Evolutionary conservation across 495 filamentous ascomycete genomes (phyloP).

Genomic region (Lasiosphaeria miniovina): DNA sequence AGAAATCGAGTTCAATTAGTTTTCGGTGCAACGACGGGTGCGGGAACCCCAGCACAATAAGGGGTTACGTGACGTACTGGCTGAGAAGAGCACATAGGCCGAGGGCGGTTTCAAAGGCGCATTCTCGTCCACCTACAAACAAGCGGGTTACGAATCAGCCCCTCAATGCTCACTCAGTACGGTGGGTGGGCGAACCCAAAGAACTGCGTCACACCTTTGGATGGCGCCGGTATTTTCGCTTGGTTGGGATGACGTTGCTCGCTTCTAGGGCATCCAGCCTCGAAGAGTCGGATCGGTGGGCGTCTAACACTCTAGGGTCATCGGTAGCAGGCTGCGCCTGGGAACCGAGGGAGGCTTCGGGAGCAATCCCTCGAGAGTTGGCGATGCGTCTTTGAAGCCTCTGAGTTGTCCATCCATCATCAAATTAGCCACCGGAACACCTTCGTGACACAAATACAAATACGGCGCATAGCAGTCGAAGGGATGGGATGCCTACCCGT

Average conservation of each 20-base stretch:
- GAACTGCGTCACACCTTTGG: constrained; percentile 52
- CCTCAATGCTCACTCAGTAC: constrained; percentile 11
- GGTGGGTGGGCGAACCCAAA: constrained; percentile 21
- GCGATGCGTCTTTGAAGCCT: constrained; percentile 53
- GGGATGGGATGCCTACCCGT: constrained; percentile 50
- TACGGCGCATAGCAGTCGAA: background rate
- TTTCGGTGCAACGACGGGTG: background rate
- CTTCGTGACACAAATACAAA: background rate
- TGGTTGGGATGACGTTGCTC: constrained; percentile 34
- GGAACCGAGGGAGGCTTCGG: constrained; percentile 42
- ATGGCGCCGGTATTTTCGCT: constrained; percentile 75
- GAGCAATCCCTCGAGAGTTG: constrained; percentile 57
- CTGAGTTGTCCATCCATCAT: constrained; percentile 21
- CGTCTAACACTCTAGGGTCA: constrained; percentile 31
- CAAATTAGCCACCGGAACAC: background rate
- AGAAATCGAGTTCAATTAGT: background rate
- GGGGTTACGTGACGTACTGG: constrained; percentile 52
- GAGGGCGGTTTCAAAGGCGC: constrained; percentile 75
- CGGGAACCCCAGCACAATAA: background rate
- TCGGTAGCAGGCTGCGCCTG: constrained; percentile 38
- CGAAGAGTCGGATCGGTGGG: constrained; percentile 26
- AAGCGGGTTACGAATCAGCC: constrained; percentile 10
- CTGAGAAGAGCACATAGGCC: constrained; percentile 81
- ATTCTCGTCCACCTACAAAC: constrained; percentile 63
- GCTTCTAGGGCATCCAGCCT: constrained; percentile 37